Evolutionary conservation across 495 filamentous ascomycete species (phyloP), one percentile per base, ranked within the genome.

Genomic region (Daldinia loculata): DNA sequence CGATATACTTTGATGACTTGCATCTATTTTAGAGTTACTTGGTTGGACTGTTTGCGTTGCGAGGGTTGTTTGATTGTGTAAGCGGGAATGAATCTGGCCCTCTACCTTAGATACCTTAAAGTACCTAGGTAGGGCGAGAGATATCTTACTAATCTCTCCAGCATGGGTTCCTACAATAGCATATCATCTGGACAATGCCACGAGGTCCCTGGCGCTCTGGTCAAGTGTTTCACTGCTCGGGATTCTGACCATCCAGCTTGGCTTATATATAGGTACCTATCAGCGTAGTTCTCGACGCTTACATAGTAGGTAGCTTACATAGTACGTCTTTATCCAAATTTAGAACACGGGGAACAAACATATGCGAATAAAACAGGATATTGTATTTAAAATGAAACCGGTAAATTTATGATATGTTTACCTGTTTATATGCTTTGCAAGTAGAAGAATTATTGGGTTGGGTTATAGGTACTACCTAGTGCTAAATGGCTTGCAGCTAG

Each of bases 211-310:
- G n/a, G 32, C 26, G n/a, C 56, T 41, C 12, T 17, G 34, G 41
- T 53, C 58, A 62, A 58, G 57, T 11, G 68, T 66, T 71, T 71
- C 68, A 71, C 52, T 15, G 52, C 41, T 63, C 63, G 63, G 58
- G n/a, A 66, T 48, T 6, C 51, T 29, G 51, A 50, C n/a, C 24
- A 66, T 38, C 69, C 69, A 71, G 38, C 69, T 67, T 71, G 59
- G 69, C 57, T 27, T 14, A 52, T 38, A 9, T 38, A 52, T 11
- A 8, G 26, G 26, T 3, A 29, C n/a, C n/a, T n/a, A 32, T 27
- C 30, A 12, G 29, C 19, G 0, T 22, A 14, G 7, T 19, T 22
- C 19, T 57, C 19, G 55, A 24, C 30, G 19, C 32, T 48, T 48
- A 19, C 43, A 19, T 29, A n/a, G n/a, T n/a, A n/a, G n/a, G n/a